phyloP scores from a whole-genome alignment of 768 basidiomycete genomes.

The Tricholoma terreum region DNA sequence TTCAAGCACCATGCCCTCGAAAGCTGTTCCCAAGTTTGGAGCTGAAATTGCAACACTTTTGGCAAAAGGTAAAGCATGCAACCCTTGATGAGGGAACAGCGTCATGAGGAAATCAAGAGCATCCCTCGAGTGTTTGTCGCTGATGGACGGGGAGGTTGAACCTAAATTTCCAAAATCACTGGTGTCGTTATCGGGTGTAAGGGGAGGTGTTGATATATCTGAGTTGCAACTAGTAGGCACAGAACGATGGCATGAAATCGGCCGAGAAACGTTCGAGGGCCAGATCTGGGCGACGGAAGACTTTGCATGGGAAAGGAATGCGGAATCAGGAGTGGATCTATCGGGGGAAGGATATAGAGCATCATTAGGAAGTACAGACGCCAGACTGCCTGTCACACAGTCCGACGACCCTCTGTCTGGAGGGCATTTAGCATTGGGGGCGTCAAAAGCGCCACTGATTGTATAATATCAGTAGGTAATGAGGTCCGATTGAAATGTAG shows the following conservation, averaged over 20 bases:
- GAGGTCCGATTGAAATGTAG: conserved; percentile 12
- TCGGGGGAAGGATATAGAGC: conserved; percentile 38
- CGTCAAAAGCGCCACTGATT: conserved; percentile 92
- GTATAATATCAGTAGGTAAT: conserved; percentile 5
- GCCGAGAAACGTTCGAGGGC: conserved; percentile 18
- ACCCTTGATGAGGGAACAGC: conserved; percentile 72
- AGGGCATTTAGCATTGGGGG: conserved; percentile 89
- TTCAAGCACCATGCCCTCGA: conserved; percentile 77
- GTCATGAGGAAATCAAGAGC: conserved; percentile 77
- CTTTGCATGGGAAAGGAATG: conserved; percentile 12
- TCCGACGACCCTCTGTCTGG: conserved; percentile 92
- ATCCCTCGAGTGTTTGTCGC: conserved; percentile 46
- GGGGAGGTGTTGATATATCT: conserved; percentile 65
- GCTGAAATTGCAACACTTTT: conserved; percentile 72
- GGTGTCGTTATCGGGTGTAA: conserved; percentile 70
- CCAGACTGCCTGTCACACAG: conserved; percentile 92
- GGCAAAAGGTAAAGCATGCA: conserved; percentile 66
- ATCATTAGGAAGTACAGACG: conserved; percentile 54
- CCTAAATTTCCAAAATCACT: conserved; percentile 42
- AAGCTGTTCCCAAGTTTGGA: conserved; percentile 62
- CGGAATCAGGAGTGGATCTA: neutral
- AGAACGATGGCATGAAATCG: conserved; percentile 36
- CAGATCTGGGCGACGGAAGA: neutral
- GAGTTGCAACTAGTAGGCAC: conserved; percentile 42
- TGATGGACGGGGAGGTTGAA: conserved; percentile 34